Evolutionary conservation across 257 asterid genomes (phyloP).

Genomic region (Anisodus acutangulus): DNA sequence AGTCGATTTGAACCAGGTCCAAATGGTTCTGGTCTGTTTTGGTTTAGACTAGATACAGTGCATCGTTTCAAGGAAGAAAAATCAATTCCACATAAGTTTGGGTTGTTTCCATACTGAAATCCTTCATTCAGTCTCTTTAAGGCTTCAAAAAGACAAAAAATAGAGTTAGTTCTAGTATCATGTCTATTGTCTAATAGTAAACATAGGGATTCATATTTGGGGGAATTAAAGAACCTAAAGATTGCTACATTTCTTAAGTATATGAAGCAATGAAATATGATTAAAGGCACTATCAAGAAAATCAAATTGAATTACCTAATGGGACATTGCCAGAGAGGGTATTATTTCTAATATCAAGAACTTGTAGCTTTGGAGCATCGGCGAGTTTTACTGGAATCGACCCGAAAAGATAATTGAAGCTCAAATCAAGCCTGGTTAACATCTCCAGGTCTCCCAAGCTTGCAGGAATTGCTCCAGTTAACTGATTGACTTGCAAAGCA

Average conservation of each 20-base stretch:
- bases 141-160: conserved; percentile 46
- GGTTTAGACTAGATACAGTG: conserved; percentile 47
- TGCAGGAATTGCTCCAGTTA: conserved; percentile 93
- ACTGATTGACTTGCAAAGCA: conserved; percentile 81
- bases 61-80: conserved; percentile 60
- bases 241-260: not conserved
- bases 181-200: not conserved
- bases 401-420: conserved; percentile 77
- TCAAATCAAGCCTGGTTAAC: conserved; percentile 84
- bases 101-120: conserved; percentile 76
- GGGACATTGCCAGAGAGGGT: conserved; percentile 93
- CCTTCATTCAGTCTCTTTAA: conserved; percentile 83
- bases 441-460: conserved; percentile 62
- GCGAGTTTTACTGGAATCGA: conserved; percentile 74
- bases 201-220: not conserved
- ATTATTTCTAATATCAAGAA: conserved; percentile 82
- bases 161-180: not conserved
- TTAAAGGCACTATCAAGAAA: not conserved
- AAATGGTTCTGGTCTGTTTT: conserved; percentile 70
- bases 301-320: conserved; percentile 52
- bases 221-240: not conserved
- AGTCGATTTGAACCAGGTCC: conserved; percentile 56
- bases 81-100: conserved; percentile 70
- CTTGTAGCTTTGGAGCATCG: conserved; percentile 55
- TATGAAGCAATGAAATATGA: not conserved